Percentiles rank a stretch among this genome's conserved stretches.
These are phyloP conservation scores for Schizochytrium sp. DNA, from an alignment of 108 stramenopile species.

Conservation along the genomic window DNA sequence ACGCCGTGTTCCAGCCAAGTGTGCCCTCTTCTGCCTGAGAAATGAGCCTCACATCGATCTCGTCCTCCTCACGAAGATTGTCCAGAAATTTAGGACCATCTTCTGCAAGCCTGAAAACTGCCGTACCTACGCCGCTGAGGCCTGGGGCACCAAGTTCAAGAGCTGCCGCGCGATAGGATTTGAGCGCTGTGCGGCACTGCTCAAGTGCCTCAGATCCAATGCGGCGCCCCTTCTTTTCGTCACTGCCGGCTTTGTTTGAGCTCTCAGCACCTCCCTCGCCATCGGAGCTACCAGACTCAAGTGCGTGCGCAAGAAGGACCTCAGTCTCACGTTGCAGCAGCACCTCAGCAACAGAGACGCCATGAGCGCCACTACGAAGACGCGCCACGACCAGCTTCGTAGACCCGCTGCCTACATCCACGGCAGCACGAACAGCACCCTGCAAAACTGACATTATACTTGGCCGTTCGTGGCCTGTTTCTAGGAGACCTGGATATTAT, in stretches of 20 bases:
- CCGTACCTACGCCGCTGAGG: constrained; percentile 26
- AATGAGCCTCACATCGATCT: constrained; percentile 12
- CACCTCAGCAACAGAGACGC: constrained; percentile 1
- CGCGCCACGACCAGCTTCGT: constrained; percentile 25
- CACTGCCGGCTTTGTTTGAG: background rate
- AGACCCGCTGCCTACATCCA: constrained; percentile 60
- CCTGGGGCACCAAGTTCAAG: background rate
- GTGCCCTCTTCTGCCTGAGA: constrained; percentile 47
- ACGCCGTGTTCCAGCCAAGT: constrained; percentile 17
- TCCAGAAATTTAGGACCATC: constrained; percentile 18
- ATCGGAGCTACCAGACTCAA: background rate
- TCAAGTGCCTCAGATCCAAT: background rate
- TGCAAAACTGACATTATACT: background rate
- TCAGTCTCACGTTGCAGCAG: constrained; percentile 30
- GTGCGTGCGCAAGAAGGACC: constrained; percentile 52
- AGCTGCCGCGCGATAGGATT: background rate
- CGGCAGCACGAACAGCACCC: constrained; percentile 32
- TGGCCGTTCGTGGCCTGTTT: too few species aligned
- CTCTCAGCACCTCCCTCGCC: background rate
- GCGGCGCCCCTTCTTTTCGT: background rate
- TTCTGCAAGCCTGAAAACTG: constrained; percentile 9
- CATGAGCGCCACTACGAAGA: background rate
- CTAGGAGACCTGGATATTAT: too few species aligned
- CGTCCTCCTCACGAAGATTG: background rate
- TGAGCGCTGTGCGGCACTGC: background rate